Conservation (phyloP, 768 basidiomycete genomes). For the Lentinula guzmanii region DNA sequence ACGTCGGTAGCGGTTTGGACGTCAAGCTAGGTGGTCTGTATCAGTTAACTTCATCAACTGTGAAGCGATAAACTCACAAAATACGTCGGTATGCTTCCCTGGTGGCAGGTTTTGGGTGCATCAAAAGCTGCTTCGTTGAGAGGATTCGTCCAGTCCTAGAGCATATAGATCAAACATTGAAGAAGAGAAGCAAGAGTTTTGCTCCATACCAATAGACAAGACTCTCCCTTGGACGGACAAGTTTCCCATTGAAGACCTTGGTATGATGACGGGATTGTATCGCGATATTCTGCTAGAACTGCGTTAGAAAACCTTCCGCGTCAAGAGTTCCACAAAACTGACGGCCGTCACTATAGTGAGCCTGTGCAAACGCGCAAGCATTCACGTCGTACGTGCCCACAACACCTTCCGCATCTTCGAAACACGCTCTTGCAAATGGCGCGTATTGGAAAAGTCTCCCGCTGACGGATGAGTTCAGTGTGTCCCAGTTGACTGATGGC, state of each 20-base stretch:
- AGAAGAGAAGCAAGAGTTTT: background rate
- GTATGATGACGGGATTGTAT: background rate
- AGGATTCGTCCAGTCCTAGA: background rate
- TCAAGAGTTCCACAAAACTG: background rate
- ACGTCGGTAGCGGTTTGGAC: constrained; percentile 11
- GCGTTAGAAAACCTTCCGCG: background rate
- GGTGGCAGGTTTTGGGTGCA: background rate
- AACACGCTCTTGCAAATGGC: constrained; percentile 2
- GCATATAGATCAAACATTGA: background rate
- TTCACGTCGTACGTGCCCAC: background rate
- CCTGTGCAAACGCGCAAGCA: background rate
- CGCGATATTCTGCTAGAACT: background rate
- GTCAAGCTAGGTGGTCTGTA: background rate
- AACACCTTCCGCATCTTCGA: background rate
- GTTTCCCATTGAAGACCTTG: background rate
- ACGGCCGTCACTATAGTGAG: background rate
- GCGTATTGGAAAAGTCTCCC: background rate
- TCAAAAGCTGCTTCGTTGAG: background rate
- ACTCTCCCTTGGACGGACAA: background rate
- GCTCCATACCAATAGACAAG: background rate
- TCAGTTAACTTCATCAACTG: background rate
- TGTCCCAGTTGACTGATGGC: background rate
- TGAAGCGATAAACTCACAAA: background rate
- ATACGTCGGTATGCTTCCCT: background rate
- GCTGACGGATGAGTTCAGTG: background rate